Conservation (phyloP, 2,329 filamentous ascomycete species). For the Cadophora luteo-olivacea region DNA sequence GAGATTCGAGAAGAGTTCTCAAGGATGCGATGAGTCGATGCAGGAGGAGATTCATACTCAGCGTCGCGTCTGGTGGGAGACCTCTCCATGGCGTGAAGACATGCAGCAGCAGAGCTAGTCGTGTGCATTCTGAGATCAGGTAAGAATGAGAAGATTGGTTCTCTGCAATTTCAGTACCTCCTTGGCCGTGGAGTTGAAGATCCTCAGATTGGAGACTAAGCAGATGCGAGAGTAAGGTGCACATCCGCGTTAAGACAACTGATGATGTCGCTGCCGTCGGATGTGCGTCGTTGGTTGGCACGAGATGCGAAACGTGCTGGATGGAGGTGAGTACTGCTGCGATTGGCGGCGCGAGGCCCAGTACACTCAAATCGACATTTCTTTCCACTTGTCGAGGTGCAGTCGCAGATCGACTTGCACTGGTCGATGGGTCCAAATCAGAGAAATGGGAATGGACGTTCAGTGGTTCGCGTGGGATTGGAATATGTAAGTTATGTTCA, state of each 20-base stretch:
- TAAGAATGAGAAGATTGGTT: neutral
- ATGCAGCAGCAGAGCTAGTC: no score
- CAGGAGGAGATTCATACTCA: slow-evolving; percentile 26
- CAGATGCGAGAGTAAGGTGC: slow-evolving; percentile 27
- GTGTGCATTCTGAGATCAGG: neutral
- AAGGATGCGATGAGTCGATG: slow-evolving; percentile 25
- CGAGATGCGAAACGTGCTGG: slow-evolving; percentile 29
- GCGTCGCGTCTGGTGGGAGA: neutral
- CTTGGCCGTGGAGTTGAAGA: neutral
- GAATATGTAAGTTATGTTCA: slow-evolving; percentile 7
- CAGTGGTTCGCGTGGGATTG: neutral
- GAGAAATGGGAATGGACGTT: slow-evolving; percentile 23
- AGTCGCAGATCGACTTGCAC: neutral
- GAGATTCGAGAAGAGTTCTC: neutral
- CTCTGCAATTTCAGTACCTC: neutral
- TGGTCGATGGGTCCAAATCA: slow-evolving; percentile 17
- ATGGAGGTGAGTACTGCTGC: slow-evolving; percentile 21
- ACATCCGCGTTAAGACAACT: slow-evolving; percentile 28
- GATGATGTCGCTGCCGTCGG: slow-evolving; percentile 23
- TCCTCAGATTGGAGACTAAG: slow-evolving; percentile 17
- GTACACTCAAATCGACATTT: neutral
- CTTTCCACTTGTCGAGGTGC: neutral
- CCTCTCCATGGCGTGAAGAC: no score
- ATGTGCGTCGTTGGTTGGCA: slow-evolving; percentile 23
- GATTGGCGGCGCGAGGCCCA: neutral